Percentiles rank a stretch among this genome's conserved stretches.
phyloP scores from a whole-genome alignment of 805 yeast genomes.

The Kodamaea fukazawae region DNA sequence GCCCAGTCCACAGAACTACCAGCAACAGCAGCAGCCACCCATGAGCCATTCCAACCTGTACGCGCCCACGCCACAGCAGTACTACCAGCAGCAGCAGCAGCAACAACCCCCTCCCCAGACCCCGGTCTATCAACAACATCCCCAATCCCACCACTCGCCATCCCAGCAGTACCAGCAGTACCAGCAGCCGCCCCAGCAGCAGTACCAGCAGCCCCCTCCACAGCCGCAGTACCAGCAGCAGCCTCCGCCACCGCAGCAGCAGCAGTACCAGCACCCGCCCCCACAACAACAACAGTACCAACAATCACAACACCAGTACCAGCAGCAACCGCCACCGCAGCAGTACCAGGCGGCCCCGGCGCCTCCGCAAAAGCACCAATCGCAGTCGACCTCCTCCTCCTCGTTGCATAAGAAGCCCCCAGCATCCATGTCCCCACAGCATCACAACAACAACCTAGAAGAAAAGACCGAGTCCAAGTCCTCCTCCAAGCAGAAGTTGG shows the following conservation, averaged over 20 bases:
- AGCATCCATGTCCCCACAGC: conserved; percentile 6
- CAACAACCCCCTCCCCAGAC: conserved; percentile 9
- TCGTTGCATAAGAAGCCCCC: conserved; percentile 21
- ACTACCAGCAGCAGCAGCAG: conserved; percentile 10
- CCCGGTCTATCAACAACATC: conserved; percentile 4
- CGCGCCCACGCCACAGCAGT: conserved; percentile 9
- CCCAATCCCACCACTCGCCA: conserved; percentile 7
- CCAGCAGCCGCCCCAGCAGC: conserved; percentile 9
- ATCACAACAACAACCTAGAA: conserved; percentile 10
- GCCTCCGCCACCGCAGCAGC: conserved; percentile 13
- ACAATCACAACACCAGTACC: conserved; percentile 17
- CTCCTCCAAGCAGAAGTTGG: conserved; percentile 42
- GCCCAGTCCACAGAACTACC: conserved; percentile 6
- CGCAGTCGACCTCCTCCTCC: conserved; percentile 13
- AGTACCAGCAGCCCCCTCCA: conserved; percentile 3
- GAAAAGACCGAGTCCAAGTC: conserved; percentile 13
- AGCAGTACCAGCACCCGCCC: conserved; percentile 9
- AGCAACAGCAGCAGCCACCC: conserved; percentile 7
- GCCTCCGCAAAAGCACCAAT: conserved; percentile 8
- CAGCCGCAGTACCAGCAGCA: conserved; percentile 11
- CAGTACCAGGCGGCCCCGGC: conserved; percentile 13
- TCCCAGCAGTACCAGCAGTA: conserved; percentile 4
- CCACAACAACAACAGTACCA: conserved; percentile 11
- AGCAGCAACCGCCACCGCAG: conserved; percentile 12
- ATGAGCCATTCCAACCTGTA: conserved; percentile 2